These are phyloP conservation scores for Oryza punctata DNA, from an alignment of 176 grass and related monocot genomes.

Conservation along the genomic window DNA sequence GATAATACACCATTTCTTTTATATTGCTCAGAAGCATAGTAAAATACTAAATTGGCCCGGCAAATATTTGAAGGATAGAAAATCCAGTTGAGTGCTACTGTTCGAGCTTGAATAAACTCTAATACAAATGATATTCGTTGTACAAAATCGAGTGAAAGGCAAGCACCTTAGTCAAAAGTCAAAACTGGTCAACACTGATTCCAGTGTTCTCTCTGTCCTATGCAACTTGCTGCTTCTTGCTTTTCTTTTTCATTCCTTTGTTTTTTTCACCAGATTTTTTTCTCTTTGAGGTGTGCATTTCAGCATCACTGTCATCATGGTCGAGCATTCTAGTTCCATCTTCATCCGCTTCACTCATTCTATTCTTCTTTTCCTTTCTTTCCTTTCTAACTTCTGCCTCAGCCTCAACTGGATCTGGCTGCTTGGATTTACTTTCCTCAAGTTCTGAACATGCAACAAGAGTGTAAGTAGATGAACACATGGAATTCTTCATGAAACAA, in stretches of 20 bases:
- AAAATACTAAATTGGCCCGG: background rate
- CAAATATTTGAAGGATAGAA: conserved; percentile 3
- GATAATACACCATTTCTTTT: background rate
- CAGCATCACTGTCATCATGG: conserved; percentile 32
- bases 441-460: conserved; percentile 43
- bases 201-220: conserved; percentile 12
- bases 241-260: conserved; percentile 51
- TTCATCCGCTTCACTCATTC: conserved; percentile 42
- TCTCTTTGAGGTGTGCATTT: conserved; percentile 55
- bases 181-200: conserved; percentile 21
- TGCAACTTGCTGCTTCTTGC: conserved; percentile 56
- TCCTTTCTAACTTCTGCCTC: conserved; percentile 40
- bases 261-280: conserved; percentile 56
- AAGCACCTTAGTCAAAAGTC: background rate
- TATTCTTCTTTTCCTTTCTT: conserved; percentile 43
- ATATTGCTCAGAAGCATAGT: background rate
- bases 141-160: conserved; percentile 28
- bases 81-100: background rate
- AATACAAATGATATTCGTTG: background rate
- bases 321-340: conserved; percentile 34
- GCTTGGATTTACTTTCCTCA: conserved; percentile 44
- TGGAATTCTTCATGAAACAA: conserved; percentile 12
- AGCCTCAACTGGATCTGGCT: conserved; percentile 20
- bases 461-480: conserved; percentile 22
- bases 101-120: background rate